Evolutionary conservation across 441 rosid species (phyloP).

Genomic region (Brassica hybrid): DNA sequence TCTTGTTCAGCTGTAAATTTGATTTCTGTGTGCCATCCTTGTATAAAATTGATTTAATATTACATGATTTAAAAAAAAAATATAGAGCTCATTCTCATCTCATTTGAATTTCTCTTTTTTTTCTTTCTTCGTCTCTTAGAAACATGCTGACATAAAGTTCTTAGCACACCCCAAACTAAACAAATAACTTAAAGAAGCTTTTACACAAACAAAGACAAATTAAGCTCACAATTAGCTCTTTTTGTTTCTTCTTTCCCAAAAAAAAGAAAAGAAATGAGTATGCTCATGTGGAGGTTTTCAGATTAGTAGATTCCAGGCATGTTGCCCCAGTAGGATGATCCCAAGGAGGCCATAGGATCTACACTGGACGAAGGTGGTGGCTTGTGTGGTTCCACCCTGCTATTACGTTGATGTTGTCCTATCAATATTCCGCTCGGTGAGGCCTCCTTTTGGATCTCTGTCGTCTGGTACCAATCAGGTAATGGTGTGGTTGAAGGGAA

Average conservation of each 20-base stretch:
- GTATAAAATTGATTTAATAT: not conserved
- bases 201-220: conserved; percentile 29
- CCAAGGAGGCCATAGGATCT: conserved; percentile 43
- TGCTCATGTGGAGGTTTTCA: conserved; percentile 19
- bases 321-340: conserved; percentile 57
- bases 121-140: not conserved
- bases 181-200: conserved; percentile 10
- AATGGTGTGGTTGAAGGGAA: conserved; percentile 59
- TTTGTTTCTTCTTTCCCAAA: not conserved
- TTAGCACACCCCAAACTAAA: conserved; percentile 29
- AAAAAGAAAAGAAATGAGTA: conserved; percentile 14
- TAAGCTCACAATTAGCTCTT: conserved; percentile 34
- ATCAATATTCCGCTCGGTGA: conserved; percentile 6
- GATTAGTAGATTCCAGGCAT: conserved; percentile 61
- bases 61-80: not conserved
- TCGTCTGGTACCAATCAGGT: conserved; percentile 63
- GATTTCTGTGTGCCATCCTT: not conserved
- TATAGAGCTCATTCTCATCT: conserved; percentile 3
- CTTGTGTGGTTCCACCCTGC: conserved; percentile 26
- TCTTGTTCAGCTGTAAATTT: not conserved
- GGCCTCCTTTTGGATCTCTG: conserved; percentile 20
- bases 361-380: conserved; percentile 19
- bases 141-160: conserved; percentile 25
- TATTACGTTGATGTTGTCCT: conserved; percentile 23
- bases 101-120: not conserved